Base-by-base conservation (phyloP, 805 yeast genomes). In the Myxozyma monticola region DNA sequence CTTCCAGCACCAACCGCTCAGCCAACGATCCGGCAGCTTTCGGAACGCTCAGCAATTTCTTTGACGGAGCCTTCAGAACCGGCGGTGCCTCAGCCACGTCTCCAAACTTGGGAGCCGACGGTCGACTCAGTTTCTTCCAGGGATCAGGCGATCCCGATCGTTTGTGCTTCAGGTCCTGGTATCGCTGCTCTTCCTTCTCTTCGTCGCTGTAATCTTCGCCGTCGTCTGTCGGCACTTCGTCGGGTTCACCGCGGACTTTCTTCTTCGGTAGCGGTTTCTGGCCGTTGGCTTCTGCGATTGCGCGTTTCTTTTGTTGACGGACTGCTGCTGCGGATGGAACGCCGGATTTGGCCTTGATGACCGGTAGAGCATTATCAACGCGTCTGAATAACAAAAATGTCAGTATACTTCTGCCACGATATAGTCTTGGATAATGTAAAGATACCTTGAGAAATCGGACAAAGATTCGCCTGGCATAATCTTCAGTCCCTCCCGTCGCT, bases 51-150 rank as follows among this genome's bases (percentile, higher is more conserved):
- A 60, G 59, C 40, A 61, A 45, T 45, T 55, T 45, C 53, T 68
- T 71, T 14, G 61, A 47, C 2, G 67, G 67, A 21, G 57, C 47
- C 4, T 61, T 66, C 37, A 71, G 62, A 49, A 63, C 68, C 1
- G 76, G 76, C 12, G 76, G 76, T 14, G 69, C 61, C 36, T 69
- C 72, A 0, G 69, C 76, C 3, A 69, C 68, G 22, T 71, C 76
- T 5, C 73, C 73, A 48, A 71, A 71, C 54, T 69, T 69, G 26
- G 75, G 72, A 14, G 60, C 47, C 20, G 60, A 50, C n/a, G 61
- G 48, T 33, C 54, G 49, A n/a, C 67, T 61, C 26, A 71, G 57
- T 7, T 55, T 54, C 10, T 69, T 69, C 74, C 74, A 71, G 2
- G 74, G 71, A 58, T 71, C 76, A n/a, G 74, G 75, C 9, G 72